Percentiles rank a stretch among this genome's conserved stretches.
These are phyloP conservation scores for Jackrogersella multiformis DNA, from an alignment of 495 filamentous ascomycete genomes.

Conservation along the genomic window DNA sequence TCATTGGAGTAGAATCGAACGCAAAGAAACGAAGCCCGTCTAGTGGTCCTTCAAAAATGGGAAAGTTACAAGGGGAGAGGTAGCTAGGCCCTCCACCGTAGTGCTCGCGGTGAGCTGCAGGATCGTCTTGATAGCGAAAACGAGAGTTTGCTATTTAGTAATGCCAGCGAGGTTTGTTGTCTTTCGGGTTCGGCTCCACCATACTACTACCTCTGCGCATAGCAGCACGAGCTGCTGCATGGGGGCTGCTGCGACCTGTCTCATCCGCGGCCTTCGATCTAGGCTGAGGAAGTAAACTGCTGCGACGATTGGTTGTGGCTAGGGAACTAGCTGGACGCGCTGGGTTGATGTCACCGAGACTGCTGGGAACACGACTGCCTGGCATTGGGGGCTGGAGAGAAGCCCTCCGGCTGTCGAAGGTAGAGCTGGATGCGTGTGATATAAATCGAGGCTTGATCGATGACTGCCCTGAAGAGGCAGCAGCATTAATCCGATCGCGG, in stretches of 20 bases:
- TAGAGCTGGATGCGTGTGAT: constrained; percentile 38
- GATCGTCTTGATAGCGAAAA: neutral
- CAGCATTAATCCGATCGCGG: constrained; percentile 55
- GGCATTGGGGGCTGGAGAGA: constrained; percentile 57
- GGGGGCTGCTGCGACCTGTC: constrained; percentile 52
- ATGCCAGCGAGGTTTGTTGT: constrained; percentile 42
- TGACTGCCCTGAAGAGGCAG: constrained; percentile 51
- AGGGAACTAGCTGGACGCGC: constrained; percentile 59
- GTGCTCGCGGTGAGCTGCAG: constrained; percentile 3
- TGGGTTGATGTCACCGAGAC: constrained; percentile 34
- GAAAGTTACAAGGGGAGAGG: constrained; percentile 25
- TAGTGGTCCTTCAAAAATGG: constrained; percentile 27
- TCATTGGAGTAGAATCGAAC: constrained; percentile 33
- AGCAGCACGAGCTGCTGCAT: constrained; percentile 51
- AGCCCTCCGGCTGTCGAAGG: constrained; percentile 54
- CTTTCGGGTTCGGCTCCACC: constrained; percentile 30
- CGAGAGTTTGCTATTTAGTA: constrained; percentile 17
- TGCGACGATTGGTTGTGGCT: constrained; percentile 53
- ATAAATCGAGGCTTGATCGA: constrained; percentile 49
- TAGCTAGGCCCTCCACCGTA: neutral
- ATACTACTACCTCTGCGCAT: constrained; percentile 46
- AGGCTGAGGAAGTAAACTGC: constrained; percentile 63
- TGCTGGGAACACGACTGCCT: constrained; percentile 34
- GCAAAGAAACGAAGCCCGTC: constrained; percentile 27
- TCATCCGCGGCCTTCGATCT: constrained; percentile 36